A percentile compares a stretch with the other conserved stretches of the same genome.
phyloP scores from a whole-genome alignment of 441 rosid genomes.

The Breynia disticha region DNA sequence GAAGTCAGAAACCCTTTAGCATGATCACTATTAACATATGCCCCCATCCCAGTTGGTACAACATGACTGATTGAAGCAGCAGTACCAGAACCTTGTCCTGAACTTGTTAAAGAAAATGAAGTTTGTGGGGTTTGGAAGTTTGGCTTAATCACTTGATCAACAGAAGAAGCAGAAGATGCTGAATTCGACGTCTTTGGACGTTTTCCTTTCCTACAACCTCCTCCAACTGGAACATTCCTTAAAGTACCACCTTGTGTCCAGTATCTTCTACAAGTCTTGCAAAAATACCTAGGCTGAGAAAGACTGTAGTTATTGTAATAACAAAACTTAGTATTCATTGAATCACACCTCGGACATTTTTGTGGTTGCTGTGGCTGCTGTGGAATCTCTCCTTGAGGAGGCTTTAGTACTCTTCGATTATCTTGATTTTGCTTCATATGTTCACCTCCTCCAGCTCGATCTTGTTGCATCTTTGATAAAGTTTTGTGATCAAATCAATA shows the following conservation, averaged over 20 bases:
- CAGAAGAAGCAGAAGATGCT: constrained; percentile 15
- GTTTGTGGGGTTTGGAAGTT: neutral
- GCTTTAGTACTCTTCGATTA: constrained; percentile 22
- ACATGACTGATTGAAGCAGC: neutral
- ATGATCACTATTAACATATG: constrained; percentile 26
- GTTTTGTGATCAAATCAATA: no score
- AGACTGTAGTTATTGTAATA: constrained; percentile 71
- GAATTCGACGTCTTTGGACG: constrained; percentile 26
- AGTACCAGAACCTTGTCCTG: neutral
- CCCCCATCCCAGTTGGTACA: constrained; percentile 15
- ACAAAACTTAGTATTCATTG: constrained; percentile 63
- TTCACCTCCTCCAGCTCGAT: constrained; percentile 12
- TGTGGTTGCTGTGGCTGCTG: constrained; percentile 27
- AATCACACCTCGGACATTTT: constrained; percentile 64
- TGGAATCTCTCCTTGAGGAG: constrained; percentile 20
- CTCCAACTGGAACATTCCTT: constrained; percentile 69
- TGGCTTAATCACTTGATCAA: neutral
- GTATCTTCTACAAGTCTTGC: constrained; percentile 69
- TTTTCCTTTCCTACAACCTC: constrained; percentile 49
- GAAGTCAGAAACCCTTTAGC: constrained; percentile 35
- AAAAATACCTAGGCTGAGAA: constrained; percentile 71
- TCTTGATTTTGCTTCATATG: constrained; percentile 21
- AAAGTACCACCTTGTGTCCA: constrained; percentile 85
- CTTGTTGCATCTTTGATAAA: constrained; percentile 17
- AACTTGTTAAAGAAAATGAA: neutral